These are phyloP conservation scores for Flaveria robusta DNA, from an alignment of 129 eudicot species.

Conservation along the genomic window DNA sequence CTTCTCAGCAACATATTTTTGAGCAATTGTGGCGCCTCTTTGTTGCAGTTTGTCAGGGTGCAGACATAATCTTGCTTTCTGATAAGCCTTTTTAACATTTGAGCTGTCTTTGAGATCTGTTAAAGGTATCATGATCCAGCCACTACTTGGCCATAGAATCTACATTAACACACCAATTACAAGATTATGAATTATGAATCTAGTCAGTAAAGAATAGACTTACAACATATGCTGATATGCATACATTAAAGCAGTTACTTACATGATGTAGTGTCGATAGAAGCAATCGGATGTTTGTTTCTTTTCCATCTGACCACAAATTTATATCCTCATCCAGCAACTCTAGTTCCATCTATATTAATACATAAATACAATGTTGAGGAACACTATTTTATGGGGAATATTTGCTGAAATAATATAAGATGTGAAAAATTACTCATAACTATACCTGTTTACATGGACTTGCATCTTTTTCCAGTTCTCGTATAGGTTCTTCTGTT, in stretches of 20 bases:
- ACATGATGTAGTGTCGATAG: slow-evolving; percentile 76
- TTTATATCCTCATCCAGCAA: slow-evolving; percentile 61
- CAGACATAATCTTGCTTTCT: slow-evolving; percentile 71
- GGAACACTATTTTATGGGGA: background rate
- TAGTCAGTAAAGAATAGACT: background rate
- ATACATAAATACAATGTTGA: slow-evolving; percentile 11
- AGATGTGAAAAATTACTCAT: background rate
- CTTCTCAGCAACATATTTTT: slow-evolving; percentile 69
- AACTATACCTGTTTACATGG: slow-evolving; percentile 20
- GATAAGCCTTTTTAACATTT: slow-evolving; percentile 77
- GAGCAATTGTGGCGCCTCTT: slow-evolving; percentile 60
- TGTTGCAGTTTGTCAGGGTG: slow-evolving; percentile 87
- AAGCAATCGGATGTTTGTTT: slow-evolving; percentile 54
- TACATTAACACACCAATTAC: slow-evolving; percentile 11
- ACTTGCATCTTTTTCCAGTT: slow-evolving; percentile 41
- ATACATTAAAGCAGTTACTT: slow-evolving; percentile 9
- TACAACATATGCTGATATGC: background rate
- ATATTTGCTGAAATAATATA: background rate
- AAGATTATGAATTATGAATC: background rate
- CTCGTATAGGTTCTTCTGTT: slow-evolving; percentile 37
- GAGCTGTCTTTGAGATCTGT: slow-evolving; percentile 55
- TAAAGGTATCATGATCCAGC: slow-evolving; percentile 58
- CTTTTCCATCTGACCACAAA: slow-evolving; percentile 73
- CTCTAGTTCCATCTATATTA: slow-evolving; percentile 54
- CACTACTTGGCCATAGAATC: slow-evolving; percentile 83